Evolutionary conservation across 2,329 filamentous ascomycete genomes (phyloP), one percentile per base, ranked within the genome.

Genomic region (Arthrobotrys entomopaga): DNA sequence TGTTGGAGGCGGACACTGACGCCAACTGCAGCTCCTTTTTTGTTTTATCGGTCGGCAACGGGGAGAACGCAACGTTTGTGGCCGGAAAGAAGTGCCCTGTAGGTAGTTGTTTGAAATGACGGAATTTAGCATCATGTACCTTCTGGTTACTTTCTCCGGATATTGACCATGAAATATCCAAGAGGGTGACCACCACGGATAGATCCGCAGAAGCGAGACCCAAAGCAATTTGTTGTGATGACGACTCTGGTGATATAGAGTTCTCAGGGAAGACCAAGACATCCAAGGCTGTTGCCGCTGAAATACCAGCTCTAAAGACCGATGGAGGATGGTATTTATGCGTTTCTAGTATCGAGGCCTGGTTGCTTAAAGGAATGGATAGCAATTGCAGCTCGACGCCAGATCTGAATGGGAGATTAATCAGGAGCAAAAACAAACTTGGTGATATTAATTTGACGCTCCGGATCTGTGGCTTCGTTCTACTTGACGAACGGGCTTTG

Each of bases 321-420:
- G 52, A 67, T 13, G 70, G 63, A 43, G 70, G 70, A 16, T 59
- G 63, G 16, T 74, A 74, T 20, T 40, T 74, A 16, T 74, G 63
- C 13, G 70, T 63, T 43, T 74, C 70, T 40, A 74, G 15, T 3
- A 67, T 50, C 15, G 70, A 63, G 3, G 70, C 60, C 20, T 66
- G 56, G 15, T 46, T 42, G 1, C 52, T 63, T 1, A 29, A 13
- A 1, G 57, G 50, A 34, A 60, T 26, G 13, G 70, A 74, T 0
- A 74, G 42, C 0, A 74, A 56, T 19, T 63, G 70, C 22, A 79
- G 46, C 48, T 78, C 75, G 13, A 77, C 72, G 22, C 78, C 78
- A 16, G 70, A 72, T 48, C 77, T 75, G 38, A 66, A 63, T 1
- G 76, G 77, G 22, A 76, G 61, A 38, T 79, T 79, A 16, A 77